Base-by-base conservation (phyloP, 2,329 filamentous ascomycete genomes). In the Epichloe typhina region DNA sequence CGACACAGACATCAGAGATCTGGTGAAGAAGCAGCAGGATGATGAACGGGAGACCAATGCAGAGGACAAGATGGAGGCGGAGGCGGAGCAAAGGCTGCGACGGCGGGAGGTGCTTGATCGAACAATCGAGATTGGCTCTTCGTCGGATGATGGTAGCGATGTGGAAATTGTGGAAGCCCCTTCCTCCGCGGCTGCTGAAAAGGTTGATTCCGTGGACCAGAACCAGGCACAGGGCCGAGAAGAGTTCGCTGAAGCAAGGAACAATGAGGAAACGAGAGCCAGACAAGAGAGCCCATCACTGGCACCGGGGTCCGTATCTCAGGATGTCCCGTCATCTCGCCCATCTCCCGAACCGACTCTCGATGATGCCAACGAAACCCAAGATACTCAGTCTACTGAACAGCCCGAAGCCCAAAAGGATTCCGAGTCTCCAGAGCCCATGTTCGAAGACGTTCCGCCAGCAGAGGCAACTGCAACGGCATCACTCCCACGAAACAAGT, bases 1-100 rank as follows among this genome's bases (percentile, higher is more conserved):
- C 54, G 67, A 80, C 5, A 73, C 75, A 2, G 85, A 89, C 52
- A 80, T 90, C 35, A 74, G 84, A 53, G 75, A 83, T 47, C 74
- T 76, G 26, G 66, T 82, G 53, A 78, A 76, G 57, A 75, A 79
- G 51, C 77, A 81, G 66, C 75, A 68, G 56, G 76, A 69, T 58
- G 72, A 64, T 46, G 78, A 83, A 46, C 66, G 69, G 19, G 75
- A 79, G 51, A 79, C 85, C 51, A 80, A 84, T 51, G 82, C 83
- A 19, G 77, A 83, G 52, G 79, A 85, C 57, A 67, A 75, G 26
- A 72, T 77, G 47, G 71, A 73, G 51, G 75, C 80, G 0, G 67
- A 74, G 43, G 79, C 81, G 57, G 76, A 81, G 46, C 70, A 79
- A 41, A 69, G 71, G 15, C 64, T 70, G 13, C 69, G 74, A 43